phyloP scores from a whole-genome alignment of 768 basidiomycete species.

The Russula foetens region DNA sequence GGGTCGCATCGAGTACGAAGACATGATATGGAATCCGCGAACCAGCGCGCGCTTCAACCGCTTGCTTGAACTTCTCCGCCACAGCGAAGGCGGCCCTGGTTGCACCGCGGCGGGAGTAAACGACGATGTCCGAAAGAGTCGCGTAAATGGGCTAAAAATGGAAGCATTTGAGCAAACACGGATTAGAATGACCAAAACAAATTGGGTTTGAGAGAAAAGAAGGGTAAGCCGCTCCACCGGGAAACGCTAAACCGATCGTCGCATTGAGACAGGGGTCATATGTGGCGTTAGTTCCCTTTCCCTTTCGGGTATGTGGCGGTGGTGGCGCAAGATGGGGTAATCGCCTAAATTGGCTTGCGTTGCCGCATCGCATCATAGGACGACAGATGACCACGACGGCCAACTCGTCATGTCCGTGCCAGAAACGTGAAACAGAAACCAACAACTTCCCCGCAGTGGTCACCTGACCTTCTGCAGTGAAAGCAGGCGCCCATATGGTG shows the following conservation, averaged over 20 bases:
- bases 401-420: neutral
- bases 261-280: conserved; percentile 4
- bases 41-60: conserved; percentile 38
- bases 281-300: neutral
- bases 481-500: neutral
- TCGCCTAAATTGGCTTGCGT: neutral
- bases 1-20: conserved; percentile 58
- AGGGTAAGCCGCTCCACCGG: conserved; percentile 7
- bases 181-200: conserved; percentile 25
- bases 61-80: conserved; percentile 57
- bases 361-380: neutral
- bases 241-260: conserved; percentile 12
- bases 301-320: neutral
- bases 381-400: neutral
- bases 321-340: neutral
- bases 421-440: neutral
- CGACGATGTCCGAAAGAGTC: conserved; percentile 81
- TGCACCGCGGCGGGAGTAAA: conserved; percentile 71
- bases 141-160: conserved; percentile 64
- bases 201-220: conserved; percentile 20
- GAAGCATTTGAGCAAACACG: conserved; percentile 1
- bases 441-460: conserved; percentile 3
- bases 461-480: conserved; percentile 8
- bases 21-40: conserved; percentile 58
- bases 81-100: conserved; percentile 47